phyloP scores from a whole-genome alignment of 495 filamentous ascomycete genomes.

The Xylaria flabelliformis region DNA sequence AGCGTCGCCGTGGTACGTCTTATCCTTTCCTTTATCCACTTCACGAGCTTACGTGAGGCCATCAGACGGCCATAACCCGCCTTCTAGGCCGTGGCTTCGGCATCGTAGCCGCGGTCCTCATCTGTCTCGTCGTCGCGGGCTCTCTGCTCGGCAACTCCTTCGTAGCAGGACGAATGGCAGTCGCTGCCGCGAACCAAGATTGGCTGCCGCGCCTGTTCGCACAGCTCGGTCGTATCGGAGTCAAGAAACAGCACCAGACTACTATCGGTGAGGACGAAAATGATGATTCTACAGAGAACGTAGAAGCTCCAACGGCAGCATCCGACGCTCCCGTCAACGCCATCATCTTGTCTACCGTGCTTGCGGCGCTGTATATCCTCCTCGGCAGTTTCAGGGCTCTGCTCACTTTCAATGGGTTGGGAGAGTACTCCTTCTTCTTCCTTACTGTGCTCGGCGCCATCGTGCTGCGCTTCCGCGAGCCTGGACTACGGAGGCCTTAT shows the following conservation, averaged over 20 bases:
- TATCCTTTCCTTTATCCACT: background rate
- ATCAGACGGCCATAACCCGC: slow-evolving; percentile 58
- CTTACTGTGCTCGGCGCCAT: slow-evolving; percentile 61
- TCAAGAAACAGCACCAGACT: background rate
- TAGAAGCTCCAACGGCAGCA: slow-evolving; percentile 12
- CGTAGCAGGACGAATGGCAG: slow-evolving; percentile 61
- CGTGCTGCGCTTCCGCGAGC: slow-evolving; percentile 57
- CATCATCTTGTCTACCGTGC: slow-evolving; percentile 52
- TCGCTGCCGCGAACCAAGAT: slow-evolving; percentile 58
- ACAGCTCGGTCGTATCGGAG: slow-evolving; percentile 47
- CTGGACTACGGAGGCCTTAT: slow-evolving; percentile 53
- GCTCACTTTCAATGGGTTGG: slow-evolving; percentile 62
- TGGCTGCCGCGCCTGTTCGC: slow-evolving; percentile 58
- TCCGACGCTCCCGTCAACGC: slow-evolving; percentile 60
- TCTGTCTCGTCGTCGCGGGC: slow-evolving; percentile 60
- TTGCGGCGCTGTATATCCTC: slow-evolving; percentile 60
- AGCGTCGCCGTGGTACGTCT: slow-evolving; percentile 61
- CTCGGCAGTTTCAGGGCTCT: slow-evolving; percentile 63
- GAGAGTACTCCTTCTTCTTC: slow-evolving; percentile 65
- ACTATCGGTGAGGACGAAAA: slow-evolving; percentile 18
- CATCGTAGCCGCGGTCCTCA: slow-evolving; percentile 53
- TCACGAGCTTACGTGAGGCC: background rate
- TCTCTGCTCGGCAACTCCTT: slow-evolving; percentile 64
- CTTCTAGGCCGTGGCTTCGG: slow-evolving; percentile 57
- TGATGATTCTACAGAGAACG: background rate